Base-by-base conservation (phyloP, 208 protist genomes). In the Trypanosoma melophagium region DNA sequence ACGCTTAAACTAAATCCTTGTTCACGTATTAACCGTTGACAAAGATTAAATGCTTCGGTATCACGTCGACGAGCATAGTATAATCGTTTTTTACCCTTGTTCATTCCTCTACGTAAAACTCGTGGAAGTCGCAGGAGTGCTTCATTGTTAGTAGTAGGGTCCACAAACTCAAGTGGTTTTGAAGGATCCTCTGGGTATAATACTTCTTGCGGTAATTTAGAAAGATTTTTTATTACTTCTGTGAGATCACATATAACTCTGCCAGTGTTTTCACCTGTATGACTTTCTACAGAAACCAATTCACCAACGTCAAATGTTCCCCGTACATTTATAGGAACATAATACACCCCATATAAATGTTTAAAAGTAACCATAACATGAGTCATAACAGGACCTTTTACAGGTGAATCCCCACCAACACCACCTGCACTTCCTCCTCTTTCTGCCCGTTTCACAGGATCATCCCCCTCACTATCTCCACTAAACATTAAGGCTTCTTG, bases 41-140 rank as follows among this genome's bases (percentile, higher is more conserved):
- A 78, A 16, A 61, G 49, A 3, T 73, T 68, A 42, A 89, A 67
- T 22, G 85, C 85, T 44, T 94, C 84, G 19, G 66, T 74, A 60
- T 85, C 86, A 45, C 88, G 84, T 12, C 79, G 66, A 41, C 76
- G 80, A 3, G 84, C 72, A 55, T 88, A 91, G 61, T 94, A 91
- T 25, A 91, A 45, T 17, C 76, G 61, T 60, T 94, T 94, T 65
- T 88, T 91, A 51, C 89, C 84, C 14, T 86, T 86, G 63, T 94
- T 94, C 47, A 87, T 80, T 56, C 84, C 84, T 40, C 85, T 75
- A 8, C 88, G 82, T 44, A 86, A 54, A 13, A 94, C 62, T 17
- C 75, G 74, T 8, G 88, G 88, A 52, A 94, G 77, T 12, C 88
- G 88, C 9, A 77, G 51, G 13, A 90, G 44, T 35, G 22, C 53